These are phyloP conservation scores for Trichocomaceae sp. DNA, from an alignment of 2,329 filamentous ascomycete genomes.

Conservation along the genomic window DNA sequence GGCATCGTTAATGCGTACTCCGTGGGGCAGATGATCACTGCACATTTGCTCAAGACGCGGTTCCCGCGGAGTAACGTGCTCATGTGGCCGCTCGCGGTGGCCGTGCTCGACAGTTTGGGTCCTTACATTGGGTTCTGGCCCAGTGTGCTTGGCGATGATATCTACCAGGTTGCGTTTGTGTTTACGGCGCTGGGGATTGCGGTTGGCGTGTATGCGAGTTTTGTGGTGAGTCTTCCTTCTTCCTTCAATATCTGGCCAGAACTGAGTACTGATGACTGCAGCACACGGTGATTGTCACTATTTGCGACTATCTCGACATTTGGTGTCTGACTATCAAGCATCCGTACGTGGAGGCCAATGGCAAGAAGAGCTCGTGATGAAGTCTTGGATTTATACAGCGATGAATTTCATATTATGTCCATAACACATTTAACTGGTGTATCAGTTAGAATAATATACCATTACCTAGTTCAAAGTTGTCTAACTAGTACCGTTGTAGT, in stretches of 20 bases:
- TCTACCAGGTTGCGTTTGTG: slow-evolving; percentile 88
- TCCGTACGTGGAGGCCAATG: slow-evolving; percentile 43
- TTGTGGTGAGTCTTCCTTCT: slow-evolving; percentile 54
- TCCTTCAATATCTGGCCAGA: background rate
- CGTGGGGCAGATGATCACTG: slow-evolving; percentile 91
- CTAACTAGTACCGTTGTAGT: too few relatives aligned
- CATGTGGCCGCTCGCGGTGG: slow-evolving; percentile 67
- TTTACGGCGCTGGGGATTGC: slow-evolving; percentile 81
- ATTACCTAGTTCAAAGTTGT: too few relatives aligned
- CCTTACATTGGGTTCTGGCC: slow-evolving; percentile 64
- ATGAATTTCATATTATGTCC: background rate
- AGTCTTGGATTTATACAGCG: background rate
- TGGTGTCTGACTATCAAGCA: slow-evolving; percentile 99
- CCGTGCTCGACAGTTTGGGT: slow-evolving; percentile 72
- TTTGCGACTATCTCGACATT: slow-evolving; percentile 96
- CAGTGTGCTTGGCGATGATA: slow-evolving; percentile 63
- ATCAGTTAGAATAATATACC: too few relatives aligned
- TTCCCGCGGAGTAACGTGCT: slow-evolving; percentile 92
- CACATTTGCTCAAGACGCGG: slow-evolving; percentile 76
- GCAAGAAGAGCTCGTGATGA: slow-evolving; percentile 11
- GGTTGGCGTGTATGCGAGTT: slow-evolving; percentile 91
- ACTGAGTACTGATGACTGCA: slow-evolving; percentile 16
- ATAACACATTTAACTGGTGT: background rate
- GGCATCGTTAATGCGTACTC: slow-evolving; percentile 91
- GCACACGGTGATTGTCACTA: slow-evolving; percentile 90